Conservation (phyloP, 2,329 filamentous ascomycete species). For the Arthroderma sp. region DNA sequence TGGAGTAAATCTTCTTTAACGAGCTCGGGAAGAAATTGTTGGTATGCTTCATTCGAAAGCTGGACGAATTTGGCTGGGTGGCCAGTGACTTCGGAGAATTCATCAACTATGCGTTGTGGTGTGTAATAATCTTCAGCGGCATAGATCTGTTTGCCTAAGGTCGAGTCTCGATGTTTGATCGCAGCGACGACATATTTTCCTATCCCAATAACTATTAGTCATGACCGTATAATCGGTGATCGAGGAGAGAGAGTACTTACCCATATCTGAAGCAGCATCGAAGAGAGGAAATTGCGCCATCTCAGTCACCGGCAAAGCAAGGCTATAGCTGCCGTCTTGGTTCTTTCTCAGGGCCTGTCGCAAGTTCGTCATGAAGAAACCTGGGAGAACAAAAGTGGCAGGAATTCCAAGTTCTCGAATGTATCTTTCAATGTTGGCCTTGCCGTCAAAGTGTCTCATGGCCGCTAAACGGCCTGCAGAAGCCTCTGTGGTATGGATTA, state of each 20-base stretch:
- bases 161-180: conserved; percentile 29
- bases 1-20: conserved; percentile 37
- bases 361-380: conserved; percentile 34
- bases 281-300: conserved; percentile 31
- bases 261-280: conserved; percentile 33
- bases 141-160: conserved; percentile 32
- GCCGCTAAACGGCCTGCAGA: conserved; percentile 23
- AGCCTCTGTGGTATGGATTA: conserved; percentile 20
- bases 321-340: conserved; percentile 18
- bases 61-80: conserved; percentile 17
- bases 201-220: not conserved
- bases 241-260: conserved; percentile 23
- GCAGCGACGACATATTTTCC: conserved; percentile 19
- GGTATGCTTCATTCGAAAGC: conserved; percentile 16
- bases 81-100: conserved; percentile 29
- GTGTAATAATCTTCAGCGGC: conserved; percentile 31
- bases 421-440: conserved; percentile 27
- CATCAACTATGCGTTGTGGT: conserved; percentile 26
- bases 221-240: not conserved
- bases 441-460: conserved; percentile 30
- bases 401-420: conserved; percentile 22
- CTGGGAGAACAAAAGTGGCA: conserved; percentile 30
- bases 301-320: conserved; percentile 15
- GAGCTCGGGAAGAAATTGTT: conserved; percentile 14
- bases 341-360: conserved; percentile 19